Percentiles rank a stretch among this genome's conserved stretches.
phyloP scores from a whole-genome alignment of 73 alveolate species.

The Tetrahymena thermophila region DNA sequence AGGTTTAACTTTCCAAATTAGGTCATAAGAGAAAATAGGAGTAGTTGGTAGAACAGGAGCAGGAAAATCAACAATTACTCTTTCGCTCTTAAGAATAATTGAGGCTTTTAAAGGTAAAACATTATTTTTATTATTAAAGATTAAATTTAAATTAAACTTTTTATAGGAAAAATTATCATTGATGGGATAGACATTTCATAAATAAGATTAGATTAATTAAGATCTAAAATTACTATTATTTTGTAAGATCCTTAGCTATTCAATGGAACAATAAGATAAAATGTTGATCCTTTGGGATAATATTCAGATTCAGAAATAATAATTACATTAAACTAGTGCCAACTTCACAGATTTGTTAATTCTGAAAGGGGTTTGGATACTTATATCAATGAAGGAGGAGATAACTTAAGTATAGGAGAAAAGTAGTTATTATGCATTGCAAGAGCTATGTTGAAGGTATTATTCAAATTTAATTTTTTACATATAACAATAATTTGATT shows the following conservation, averaged over 20 bases:
- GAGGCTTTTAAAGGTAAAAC: constrained; percentile 51
- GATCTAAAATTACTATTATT: constrained; percentile 70
- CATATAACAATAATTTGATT: neutral
- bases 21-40: constrained; percentile 69
- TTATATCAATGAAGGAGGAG: constrained; percentile 54
- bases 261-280: constrained; percentile 77
- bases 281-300: constrained; percentile 71
- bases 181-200: constrained; percentile 77
- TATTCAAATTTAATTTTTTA: neutral
- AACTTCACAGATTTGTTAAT: constrained; percentile 23
- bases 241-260: constrained; percentile 83
- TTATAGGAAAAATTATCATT: constrained; percentile 55
- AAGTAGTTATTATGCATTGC: constrained; percentile 69
- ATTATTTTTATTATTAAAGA: neutral
- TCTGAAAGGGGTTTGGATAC: constrained; percentile 43
- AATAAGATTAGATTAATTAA: constrained; percentile 65
- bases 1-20: constrained; percentile 40
- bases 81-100: constrained; percentile 68
- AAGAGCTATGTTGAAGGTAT: constrained; percentile 62
- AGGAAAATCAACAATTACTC: constrained; percentile 77
- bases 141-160: neutral
- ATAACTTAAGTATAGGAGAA: constrained; percentile 71
- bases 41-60: constrained; percentile 83
- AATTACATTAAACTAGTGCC: constrained; percentile 41
- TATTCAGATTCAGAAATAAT: constrained; percentile 49